phyloP scores from a whole-genome alignment of 2,329 filamentous ascomycete species.

The Plenodomus lindquistii region DNA sequence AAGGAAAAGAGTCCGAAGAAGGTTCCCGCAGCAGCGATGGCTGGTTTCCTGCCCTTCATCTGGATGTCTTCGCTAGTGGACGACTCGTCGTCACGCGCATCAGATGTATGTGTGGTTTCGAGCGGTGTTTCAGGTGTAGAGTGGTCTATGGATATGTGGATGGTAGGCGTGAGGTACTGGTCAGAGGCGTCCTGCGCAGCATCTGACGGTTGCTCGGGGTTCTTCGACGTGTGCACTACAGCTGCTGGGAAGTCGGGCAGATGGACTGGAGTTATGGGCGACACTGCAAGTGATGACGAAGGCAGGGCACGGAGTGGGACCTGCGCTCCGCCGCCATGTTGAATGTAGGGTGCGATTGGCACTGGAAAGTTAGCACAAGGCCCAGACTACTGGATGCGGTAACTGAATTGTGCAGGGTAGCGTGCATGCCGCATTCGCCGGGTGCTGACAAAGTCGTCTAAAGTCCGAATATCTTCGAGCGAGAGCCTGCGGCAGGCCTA shows the following conservation, averaged over 20 bases:
- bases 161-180: constrained; percentile 21
- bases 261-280: constrained; percentile 24
- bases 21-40: constrained; percentile 39
- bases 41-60: constrained; percentile 43
- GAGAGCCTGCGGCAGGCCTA: neutral
- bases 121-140: constrained; percentile 26
- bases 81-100: constrained; percentile 15
- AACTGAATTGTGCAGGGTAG: constrained; percentile 7
- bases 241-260: constrained; percentile 31
- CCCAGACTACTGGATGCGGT: constrained; percentile 12
- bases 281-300: constrained; percentile 27
- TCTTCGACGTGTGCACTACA: constrained; percentile 21
- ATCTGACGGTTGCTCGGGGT: constrained; percentile 12
- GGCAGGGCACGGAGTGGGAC: constrained; percentile 35
- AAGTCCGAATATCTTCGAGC: constrained; percentile 6
- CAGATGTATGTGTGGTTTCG: constrained; percentile 19
- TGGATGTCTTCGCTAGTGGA: constrained; percentile 25
- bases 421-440: constrained; percentile 29
- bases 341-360: constrained; percentile 41
- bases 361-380: constrained; percentile 37
- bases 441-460: constrained; percentile 25
- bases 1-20: constrained; percentile 43
- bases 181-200: constrained; percentile 36
- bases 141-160: constrained; percentile 34
- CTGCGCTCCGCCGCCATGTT: constrained; percentile 41